phyloP scores from a whole-genome alignment of 2,329 filamentous ascomycete genomes.

The Fusarium xyrophilum region DNA sequence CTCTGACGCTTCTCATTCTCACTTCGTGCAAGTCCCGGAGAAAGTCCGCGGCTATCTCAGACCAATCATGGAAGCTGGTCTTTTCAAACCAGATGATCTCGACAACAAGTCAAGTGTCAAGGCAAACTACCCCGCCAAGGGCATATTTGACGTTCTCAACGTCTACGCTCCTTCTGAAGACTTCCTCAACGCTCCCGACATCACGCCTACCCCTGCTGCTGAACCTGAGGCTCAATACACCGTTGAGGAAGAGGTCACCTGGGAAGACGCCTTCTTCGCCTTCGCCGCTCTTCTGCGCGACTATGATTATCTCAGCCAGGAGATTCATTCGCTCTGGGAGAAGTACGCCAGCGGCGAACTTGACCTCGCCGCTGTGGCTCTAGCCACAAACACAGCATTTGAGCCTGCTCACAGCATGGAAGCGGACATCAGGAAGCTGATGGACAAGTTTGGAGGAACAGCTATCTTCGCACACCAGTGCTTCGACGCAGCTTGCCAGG shows the following conservation, averaged over 20 bases:
- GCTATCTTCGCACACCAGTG: not conserved
- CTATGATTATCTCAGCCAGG: constrained; percentile 1
- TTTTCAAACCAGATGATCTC: not conserved
- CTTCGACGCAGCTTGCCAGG: not conserved
- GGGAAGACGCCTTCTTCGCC: constrained; percentile 17
- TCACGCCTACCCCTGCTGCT: not conserved
- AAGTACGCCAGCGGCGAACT: not conserved
- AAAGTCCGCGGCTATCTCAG: constrained; percentile 26
- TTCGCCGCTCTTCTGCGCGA: constrained; percentile 15
- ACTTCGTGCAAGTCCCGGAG: constrained; percentile 34
- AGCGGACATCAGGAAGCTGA: constrained; percentile 55
- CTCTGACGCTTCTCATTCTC: constrained; percentile 16
- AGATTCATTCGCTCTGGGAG: constrained; percentile 22
- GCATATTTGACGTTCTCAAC: constrained; percentile 19
- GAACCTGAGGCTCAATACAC: constrained; percentile 2
- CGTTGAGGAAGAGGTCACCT: constrained; percentile 16
- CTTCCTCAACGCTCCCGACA: constrained; percentile 26
- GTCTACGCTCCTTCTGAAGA: constrained; percentile 25
- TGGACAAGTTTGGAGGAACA: constrained; percentile 5
- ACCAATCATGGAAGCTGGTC: constrained; percentile 12
- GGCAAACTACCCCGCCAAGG: not conserved
- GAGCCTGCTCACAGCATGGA: constrained; percentile 34
- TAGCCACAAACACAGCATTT: constrained; percentile 34
- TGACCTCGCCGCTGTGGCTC: constrained; percentile 28
- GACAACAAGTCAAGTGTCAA: not conserved